A percentile compares a stretch with the other conserved stretches of the same genome.
phyloP scores from a whole-genome alignment of 2,329 filamentous ascomycete genomes.

The Paraphoma sp. region DNA sequence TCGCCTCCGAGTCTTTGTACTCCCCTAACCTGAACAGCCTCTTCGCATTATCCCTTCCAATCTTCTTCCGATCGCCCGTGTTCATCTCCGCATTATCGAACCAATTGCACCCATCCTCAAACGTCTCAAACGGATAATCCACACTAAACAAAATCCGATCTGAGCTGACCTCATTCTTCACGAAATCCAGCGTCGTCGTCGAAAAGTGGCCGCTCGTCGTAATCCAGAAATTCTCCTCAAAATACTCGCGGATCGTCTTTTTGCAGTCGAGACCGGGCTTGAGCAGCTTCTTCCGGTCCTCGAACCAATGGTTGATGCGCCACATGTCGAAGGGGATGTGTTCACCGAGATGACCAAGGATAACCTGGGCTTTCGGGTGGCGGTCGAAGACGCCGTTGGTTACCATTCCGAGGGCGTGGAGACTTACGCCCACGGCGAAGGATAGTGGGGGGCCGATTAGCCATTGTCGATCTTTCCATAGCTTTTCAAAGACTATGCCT shows the following conservation, averaged over 20 bases:
- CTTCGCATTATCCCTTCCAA: slow-evolving; percentile 57
- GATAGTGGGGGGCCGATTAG: slow-evolving; percentile 56
- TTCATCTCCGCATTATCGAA: slow-evolving; percentile 52
- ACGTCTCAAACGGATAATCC: slow-evolving; percentile 60
- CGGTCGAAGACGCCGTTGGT: slow-evolving; percentile 60
- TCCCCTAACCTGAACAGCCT: slow-evolving; percentile 44
- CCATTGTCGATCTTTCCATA: slow-evolving; percentile 66
- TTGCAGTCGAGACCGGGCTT: slow-evolving; percentile 50
- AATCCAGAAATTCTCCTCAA: slow-evolving; percentile 63
- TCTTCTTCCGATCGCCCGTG: slow-evolving; percentile 46
- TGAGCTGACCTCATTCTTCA: slow-evolving; percentile 56
- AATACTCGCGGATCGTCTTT: slow-evolving; percentile 59
- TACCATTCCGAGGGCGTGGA: slow-evolving; percentile 63
- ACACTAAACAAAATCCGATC: slow-evolving; percentile 62
- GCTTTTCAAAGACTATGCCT: slow-evolving; percentile 61
- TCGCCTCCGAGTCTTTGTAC: slow-evolving; percentile 30
- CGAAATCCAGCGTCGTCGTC: slow-evolving; percentile 59
- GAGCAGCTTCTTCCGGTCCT: slow-evolving; percentile 61
- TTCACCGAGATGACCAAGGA: slow-evolving; percentile 58
- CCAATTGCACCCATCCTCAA: slow-evolving; percentile 53
- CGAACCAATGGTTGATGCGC: slow-evolving; percentile 57
- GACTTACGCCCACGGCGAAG: slow-evolving; percentile 42
- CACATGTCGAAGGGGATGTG: slow-evolving; percentile 60
- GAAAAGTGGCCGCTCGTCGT: slow-evolving; percentile 65
- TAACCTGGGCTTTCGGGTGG: slow-evolving; percentile 55